Evolutionary conservation across 768 basidiomycete genomes (phyloP), one percentile per base, ranked within the genome.

Genomic region (Rhodotorula graminis): DNA sequence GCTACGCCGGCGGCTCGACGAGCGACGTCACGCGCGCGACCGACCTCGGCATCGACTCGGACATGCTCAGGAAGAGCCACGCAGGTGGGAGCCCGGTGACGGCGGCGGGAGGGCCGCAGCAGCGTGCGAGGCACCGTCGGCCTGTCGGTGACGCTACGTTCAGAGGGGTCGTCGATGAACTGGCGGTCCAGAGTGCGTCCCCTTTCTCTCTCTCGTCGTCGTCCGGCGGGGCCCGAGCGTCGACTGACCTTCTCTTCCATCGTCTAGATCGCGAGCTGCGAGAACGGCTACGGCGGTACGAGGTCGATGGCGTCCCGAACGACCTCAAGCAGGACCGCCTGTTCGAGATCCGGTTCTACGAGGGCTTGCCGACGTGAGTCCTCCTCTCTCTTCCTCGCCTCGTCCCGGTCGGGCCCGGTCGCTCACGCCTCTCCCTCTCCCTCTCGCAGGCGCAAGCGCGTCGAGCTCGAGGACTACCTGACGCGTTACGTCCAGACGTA

Each of bases 321-420:
- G 67, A 72, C 10, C 46, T 75, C 52, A 70, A 72, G 58, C 56
- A 67, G 23, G 68, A 69, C 40, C 67, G 70, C 11, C 40, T 75
- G 25, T 72, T 75, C 53, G 74, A 75, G 62, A 60, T 75, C 29
- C 67, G 74, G 14, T 75, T 72, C 53, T 69, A 63, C 29, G 65
- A 61, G n/a, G 70, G 60, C 8, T 50, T 75, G 1, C 67, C 74
- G 3, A 27, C 59, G 74, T 71, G 44, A 42, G 74, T 44, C 19
- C n/a, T 14, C 18, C 27, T 14, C 15, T 31, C 3, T 10, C 29
- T 21, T 11, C 12, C 9, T 18, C 23, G 6, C 25, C 23, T 37
- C 31, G 27, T 25, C 0, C n/a, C 27, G 27, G 3, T 33, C 27
- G 27, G 3, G 0, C 7, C 33, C 37, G n/a, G n/a, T 7, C 33